These are phyloP conservation scores for Phialemonium atrogriseum DNA, from an alignment of 2,329 filamentous ascomycete species.

Conservation along the genomic window DNA sequence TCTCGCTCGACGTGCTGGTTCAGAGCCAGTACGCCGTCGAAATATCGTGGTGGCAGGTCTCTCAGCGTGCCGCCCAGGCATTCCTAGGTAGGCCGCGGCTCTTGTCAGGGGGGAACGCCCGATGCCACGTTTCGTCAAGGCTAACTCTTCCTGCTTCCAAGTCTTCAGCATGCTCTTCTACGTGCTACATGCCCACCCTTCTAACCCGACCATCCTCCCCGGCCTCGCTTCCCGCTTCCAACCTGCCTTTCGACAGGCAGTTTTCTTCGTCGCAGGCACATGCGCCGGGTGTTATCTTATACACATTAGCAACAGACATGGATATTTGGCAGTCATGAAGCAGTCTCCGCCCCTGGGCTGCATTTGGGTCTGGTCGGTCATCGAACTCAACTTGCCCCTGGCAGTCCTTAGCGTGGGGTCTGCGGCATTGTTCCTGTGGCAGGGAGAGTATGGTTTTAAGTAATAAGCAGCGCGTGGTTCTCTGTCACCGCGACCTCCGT, in stretches of 20 bases:
- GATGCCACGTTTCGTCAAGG: too few species aligned
- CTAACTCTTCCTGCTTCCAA: conserved; percentile 22
- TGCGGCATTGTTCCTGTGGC: conserved; percentile 36
- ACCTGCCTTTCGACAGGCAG: conserved; percentile 38
- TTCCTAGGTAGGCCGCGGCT: conserved; percentile 37
- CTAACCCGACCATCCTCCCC: conserved; percentile 41
- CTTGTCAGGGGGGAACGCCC: too few species aligned
- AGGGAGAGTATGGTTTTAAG: conserved; percentile 40
- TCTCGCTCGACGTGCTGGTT: conserved; percentile 71
- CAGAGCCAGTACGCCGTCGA: conserved; percentile 69
- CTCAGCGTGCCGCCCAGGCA: conserved; percentile 42
- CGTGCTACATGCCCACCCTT: conserved; percentile 43
- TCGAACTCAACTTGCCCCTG: conserved; percentile 69
- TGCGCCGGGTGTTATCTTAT: conserved; percentile 70
- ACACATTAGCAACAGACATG: conserved; percentile 67
- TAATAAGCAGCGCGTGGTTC: conserved; percentile 9
- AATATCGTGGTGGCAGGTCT: conserved; percentile 50
- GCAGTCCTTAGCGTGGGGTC: conserved; percentile 48
- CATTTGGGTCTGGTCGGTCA: conserved; percentile 86
- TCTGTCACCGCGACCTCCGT: not conserved
- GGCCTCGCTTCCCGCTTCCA: conserved; percentile 38
- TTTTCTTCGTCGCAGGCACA: conserved; percentile 58
- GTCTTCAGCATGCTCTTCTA: conserved; percentile 50
- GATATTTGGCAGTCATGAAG: conserved; percentile 88
- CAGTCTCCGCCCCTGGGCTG: conserved; percentile 80